These are phyloP conservation scores for Chrysosphaeria jannelii DNA, from an alignment of 2,329 filamentous ascomycete genomes.

Conservation along the genomic window DNA sequence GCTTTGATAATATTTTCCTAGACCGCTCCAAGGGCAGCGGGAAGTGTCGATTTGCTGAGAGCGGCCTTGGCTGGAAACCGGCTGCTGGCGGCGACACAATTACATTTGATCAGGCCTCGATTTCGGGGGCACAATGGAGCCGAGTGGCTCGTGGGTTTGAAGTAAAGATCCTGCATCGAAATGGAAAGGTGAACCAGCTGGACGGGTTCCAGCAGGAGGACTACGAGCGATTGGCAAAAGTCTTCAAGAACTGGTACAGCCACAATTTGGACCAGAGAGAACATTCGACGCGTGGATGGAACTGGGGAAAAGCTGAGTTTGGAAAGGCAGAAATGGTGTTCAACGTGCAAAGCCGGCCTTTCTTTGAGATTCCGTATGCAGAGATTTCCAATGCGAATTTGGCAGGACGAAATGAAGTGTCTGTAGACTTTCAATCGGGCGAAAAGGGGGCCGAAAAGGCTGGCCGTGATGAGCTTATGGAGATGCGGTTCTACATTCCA, in stretches of 20 bases:
- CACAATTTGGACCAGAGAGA: slow-evolving; percentile 76
- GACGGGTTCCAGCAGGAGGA: slow-evolving; percentile 92
- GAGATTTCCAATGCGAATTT: slow-evolving; percentile 96
- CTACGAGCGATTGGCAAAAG: slow-evolving; percentile 64
- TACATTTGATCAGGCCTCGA: slow-evolving; percentile 66
- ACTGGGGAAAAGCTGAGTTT: slow-evolving; percentile 97
- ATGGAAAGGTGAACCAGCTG: slow-evolving; percentile 64
- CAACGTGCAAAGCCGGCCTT: slow-evolving; percentile 86
- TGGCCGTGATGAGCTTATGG: slow-evolving; percentile 73
- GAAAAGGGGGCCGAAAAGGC: slow-evolving; percentile 32
- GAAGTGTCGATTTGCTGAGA: slow-evolving; percentile 84
- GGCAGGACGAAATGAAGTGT: slow-evolving; percentile 90
- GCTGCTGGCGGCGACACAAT: slow-evolving; percentile 68
- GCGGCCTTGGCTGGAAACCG: slow-evolving; percentile 86
- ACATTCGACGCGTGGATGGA: slow-evolving; percentile 88
- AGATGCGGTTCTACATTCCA: slow-evolving; percentile 97
- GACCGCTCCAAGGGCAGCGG: slow-evolving; percentile 80
- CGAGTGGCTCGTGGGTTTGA: slow-evolving; percentile 77
- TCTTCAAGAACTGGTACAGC: slow-evolving; percentile 97
- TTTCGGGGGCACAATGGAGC: slow-evolving; percentile 78
- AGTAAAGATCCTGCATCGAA: slow-evolving; percentile 66
- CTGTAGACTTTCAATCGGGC: slow-evolving; percentile 70
- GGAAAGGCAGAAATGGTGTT: slow-evolving; percentile 84
- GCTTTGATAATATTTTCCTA: slow-evolving; percentile 89
- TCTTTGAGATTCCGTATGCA: slow-evolving; percentile 89